Evolutionary conservation across 495 filamentous ascomycete genomes (phyloP), one percentile per base, ranked within the genome.

Genomic region (Annulohypoxylon stygium): DNA sequence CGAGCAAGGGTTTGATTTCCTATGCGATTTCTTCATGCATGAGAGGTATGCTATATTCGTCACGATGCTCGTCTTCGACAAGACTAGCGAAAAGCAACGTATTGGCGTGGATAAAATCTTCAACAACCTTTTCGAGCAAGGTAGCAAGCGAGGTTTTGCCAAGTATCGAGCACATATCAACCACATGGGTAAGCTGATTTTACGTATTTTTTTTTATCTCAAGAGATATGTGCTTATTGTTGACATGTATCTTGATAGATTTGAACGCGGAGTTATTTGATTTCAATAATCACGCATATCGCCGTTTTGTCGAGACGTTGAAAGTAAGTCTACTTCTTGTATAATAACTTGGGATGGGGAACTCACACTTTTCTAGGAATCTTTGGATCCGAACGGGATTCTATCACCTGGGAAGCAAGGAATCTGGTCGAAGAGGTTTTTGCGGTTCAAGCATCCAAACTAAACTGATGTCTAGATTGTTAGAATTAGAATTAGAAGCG

Each of bases 21-120:
- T 84, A 60, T 81, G 78, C 51, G 82, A 84, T 37, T 84, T 84
- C 65, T 83, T 83, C 66, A 82, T 84, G 82, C 78, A 80, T 16
- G 82, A 83, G 69, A 72, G 80, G 0, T 80, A 82, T 48, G 80
- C 81, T 6, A 79, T 84, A 41, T 71, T 82, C 26, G 81, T 84
- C 71, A 81, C 81, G 53, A 83, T 84, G 81, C 81, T 83, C 48
- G 78, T 76, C 8, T 84, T 81, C 70, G 82, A 83, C 61, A 81
- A 84, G 64, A 81, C 79, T 4, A 81, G 78, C 23, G 47, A 63
- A 18, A 75, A 74, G 61, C 78, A 81, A 54, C 78, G 81, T 37
- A 43, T 60, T 20, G 74, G 73, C 18, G 67, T 77, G 20, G 69
- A 78, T 48, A 75, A 58, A 41, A 51, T 84, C 53, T 84, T 81